phyloP scores from a whole-genome alignment of 2,329 filamentous ascomycete species.

The Aurifilum marmelostoma region DNA sequence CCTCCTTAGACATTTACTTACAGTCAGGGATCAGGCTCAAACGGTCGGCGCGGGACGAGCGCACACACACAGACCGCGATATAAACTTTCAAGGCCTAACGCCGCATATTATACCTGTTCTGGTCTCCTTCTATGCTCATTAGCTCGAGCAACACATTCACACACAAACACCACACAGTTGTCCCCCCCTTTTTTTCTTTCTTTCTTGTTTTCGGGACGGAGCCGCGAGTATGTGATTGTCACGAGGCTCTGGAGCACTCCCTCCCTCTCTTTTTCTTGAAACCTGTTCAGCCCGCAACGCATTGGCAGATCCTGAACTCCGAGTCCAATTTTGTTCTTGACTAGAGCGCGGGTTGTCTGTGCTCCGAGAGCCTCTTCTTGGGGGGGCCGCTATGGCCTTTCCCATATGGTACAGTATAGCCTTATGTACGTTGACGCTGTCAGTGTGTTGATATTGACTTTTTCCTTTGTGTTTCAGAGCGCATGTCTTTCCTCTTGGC shows the following conservation, averaged over 20 bases:
- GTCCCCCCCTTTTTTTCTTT: neutral
- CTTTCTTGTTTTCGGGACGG: conserved; percentile 8
- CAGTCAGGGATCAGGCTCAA: neutral
- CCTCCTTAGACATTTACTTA: too few relatives aligned
- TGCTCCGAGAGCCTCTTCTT: neutral
- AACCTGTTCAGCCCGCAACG: neutral
- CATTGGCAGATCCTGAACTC: too few relatives aligned
- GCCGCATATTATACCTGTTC: neutral
- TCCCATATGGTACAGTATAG: too few relatives aligned
- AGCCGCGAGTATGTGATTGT: conserved; percentile 18
- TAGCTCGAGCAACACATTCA: neutral
- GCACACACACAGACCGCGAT: neutral
- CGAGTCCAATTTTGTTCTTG: neutral
- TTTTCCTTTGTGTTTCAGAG: neutral
- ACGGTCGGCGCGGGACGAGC: neutral
- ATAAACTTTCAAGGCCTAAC: neutral
- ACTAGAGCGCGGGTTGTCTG: conserved; percentile 6
- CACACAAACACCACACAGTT: neutral
- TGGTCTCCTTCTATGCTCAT: neutral
- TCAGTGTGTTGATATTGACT: neutral
- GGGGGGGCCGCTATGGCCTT: neutral
- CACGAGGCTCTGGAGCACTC: neutral
- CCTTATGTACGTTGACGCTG: too few relatives aligned
- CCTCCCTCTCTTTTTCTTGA: neutral
- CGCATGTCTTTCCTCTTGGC: neutral